Percentiles rank a stretch among this genome's conserved stretches.
Conservation (phyloP, 805 yeast genomes). For the Yarrowia yakushimensis region DNA sequence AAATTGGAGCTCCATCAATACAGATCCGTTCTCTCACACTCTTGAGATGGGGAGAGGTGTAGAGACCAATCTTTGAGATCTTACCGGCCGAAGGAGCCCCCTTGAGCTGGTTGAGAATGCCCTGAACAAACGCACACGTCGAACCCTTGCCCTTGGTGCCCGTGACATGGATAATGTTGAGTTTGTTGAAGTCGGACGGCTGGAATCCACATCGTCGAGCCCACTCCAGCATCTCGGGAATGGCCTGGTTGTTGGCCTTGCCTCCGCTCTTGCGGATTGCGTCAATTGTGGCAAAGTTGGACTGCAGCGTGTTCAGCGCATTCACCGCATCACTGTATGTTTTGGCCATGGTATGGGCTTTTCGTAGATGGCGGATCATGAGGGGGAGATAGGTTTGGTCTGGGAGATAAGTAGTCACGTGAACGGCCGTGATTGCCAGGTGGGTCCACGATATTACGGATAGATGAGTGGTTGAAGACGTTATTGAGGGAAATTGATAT, state of each 20-base stretch:
- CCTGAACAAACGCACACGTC: slow-evolving; percentile 89
- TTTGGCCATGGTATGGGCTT: slow-evolving; percentile 14
- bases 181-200: slow-evolving; percentile 61
- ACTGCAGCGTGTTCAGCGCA: slow-evolving; percentile 81
- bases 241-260: slow-evolving; percentile 51
- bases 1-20: slow-evolving; percentile 80
- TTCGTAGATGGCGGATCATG: slow-evolving; percentile 10
- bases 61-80: slow-evolving; percentile 75
- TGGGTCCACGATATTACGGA: neutral
- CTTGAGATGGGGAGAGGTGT: slow-evolving; percentile 93
- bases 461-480: no score
- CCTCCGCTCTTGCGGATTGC: slow-evolving; percentile 77
- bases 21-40: slow-evolving; percentile 88
- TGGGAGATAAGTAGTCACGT: slow-evolving; percentile 4
- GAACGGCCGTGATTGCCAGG: neutral
- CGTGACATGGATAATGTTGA: slow-evolving; percentile 86
- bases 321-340: slow-evolving; percentile 67
- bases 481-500: no score
- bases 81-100: slow-evolving; percentile 1
- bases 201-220: slow-evolving; percentile 63
- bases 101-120: slow-evolving; percentile 66
- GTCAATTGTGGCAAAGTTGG: slow-evolving; percentile 86
- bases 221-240: slow-evolving; percentile 86
- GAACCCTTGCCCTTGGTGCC: slow-evolving; percentile 99
- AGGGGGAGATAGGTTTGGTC: neutral